phyloP scores from a whole-genome alignment of 352 stramenopile genomes.

The Phytopythium chamaehyphon region DNA sequence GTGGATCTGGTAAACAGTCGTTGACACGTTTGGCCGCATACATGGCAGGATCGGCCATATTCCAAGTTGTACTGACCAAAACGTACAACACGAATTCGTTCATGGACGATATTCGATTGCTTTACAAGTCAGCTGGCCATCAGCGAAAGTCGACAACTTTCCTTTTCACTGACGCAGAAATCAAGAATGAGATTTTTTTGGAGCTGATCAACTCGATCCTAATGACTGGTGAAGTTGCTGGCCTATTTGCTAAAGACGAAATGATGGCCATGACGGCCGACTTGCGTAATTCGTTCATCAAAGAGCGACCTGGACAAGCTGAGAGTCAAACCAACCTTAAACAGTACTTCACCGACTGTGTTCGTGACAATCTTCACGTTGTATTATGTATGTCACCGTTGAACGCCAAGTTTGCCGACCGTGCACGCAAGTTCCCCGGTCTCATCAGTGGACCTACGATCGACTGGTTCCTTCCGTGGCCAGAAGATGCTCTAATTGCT shows the following conservation, averaged over 20 bases:
- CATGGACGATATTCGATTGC: conserved; percentile 95
- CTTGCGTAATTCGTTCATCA: conserved; percentile 92
- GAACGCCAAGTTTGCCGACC: conserved; percentile 96
- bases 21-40: conserved; percentile 95
- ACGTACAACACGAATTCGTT: conserved; percentile 97
- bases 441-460: conserved; percentile 97
- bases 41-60: conserved; percentile 95
- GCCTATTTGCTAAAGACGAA: conserved; percentile 98
- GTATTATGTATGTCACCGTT: conserved; percentile 99
- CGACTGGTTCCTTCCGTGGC: conserved; percentile 99
- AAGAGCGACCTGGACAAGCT: conserved; percentile 92
- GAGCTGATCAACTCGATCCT: conserved; percentile 98
- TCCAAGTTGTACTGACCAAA: conserved; percentile 98
- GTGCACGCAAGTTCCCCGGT: conserved; percentile 96
- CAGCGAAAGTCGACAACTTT: conserved; percentile 97
- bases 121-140: conserved; percentile 97
- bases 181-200: conserved; percentile 99
- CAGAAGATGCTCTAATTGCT: conserved; percentile 96
- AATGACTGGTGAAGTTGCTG: conserved; percentile 98
- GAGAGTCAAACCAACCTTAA: conserved; percentile 97
- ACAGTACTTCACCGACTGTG: conserved; percentile 98
- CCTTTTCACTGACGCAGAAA: conserved; percentile 98
- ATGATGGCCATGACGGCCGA: conserved; percentile 99
- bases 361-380: conserved; percentile 97
- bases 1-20: conserved; percentile 97